Evolutionary conservation across 768 basidiomycete species (phyloP).

Genomic region (Amanita phalloides): DNA sequence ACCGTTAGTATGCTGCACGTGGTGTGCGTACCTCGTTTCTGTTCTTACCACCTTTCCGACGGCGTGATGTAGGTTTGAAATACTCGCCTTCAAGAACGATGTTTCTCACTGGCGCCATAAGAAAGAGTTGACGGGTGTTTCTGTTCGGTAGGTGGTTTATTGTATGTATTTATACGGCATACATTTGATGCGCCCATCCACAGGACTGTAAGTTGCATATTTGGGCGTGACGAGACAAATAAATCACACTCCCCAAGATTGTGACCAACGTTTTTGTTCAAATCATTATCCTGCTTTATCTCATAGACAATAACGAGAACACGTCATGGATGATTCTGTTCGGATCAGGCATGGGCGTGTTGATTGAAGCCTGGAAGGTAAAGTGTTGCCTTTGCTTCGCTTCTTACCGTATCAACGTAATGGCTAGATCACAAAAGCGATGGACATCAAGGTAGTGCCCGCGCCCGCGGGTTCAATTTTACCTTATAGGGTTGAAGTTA

Average conservation of each 20-base stretch:
- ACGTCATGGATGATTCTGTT: constrained; percentile 98
- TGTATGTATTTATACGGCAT: not conserved
- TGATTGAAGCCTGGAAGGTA: constrained; percentile 94
- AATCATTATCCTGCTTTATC: constrained; percentile 80
- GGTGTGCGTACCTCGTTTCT: constrained; percentile 41
- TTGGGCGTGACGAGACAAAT: constrained; percentile 4
- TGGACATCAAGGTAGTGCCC: constrained; percentile 67
- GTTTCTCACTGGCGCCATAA: constrained; percentile 93
- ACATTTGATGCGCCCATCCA: constrained; percentile 8
- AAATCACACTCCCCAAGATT: constrained; percentile 28
- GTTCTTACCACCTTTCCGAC: not conserved
- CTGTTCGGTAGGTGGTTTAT: constrained; percentile 55
- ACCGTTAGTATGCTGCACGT: constrained; percentile 82
- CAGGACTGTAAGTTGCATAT: constrained; percentile 40
- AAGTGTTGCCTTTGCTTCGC: constrained; percentile 10
- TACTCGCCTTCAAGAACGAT: constrained; percentile 92
- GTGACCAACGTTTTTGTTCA: constrained; percentile 94
- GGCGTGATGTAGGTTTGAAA: constrained; percentile 62
- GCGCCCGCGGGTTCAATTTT: constrained; percentile 53
- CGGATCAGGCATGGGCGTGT: constrained; percentile 70
- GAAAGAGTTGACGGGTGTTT: constrained; percentile 92
- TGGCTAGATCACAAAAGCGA: constrained; percentile 73
- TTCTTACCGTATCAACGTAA: constrained; percentile 10
- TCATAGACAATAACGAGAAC: constrained; percentile 91
- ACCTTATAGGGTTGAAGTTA: constrained; percentile 75